Evolutionary conservation across 2,329 filamentous ascomycete genomes (phyloP).

Genomic region (Colletotrichum siamense): DNA sequence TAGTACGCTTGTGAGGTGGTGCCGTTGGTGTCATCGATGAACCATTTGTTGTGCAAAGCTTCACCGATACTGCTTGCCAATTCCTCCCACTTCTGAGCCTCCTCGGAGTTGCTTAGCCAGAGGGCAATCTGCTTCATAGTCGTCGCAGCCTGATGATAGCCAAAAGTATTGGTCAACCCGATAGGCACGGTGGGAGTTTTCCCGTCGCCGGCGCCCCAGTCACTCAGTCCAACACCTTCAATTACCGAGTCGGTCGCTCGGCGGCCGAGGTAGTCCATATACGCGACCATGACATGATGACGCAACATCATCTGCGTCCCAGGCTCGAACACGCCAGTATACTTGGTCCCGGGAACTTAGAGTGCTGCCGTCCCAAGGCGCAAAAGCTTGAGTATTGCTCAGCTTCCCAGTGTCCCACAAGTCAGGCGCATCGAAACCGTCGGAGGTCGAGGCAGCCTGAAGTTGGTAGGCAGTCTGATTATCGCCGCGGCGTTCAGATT

Average conservation of each 20-base stretch:
- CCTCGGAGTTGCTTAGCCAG: not conserved
- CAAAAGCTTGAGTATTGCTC: not conserved
- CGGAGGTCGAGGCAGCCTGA: not conserved
- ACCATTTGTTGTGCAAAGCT: constrained; percentile 12
- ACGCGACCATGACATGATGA: constrained; percentile 18
- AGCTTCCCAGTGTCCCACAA: constrained; percentile 10
- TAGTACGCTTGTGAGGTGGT: not conserved
- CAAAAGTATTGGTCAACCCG: constrained; percentile 6
- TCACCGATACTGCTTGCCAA: not conserved
- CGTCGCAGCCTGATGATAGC: constrained; percentile 1
- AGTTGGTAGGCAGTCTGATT: not conserved
- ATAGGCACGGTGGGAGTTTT: not conserved
- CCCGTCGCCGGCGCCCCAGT: constrained; percentile 4
- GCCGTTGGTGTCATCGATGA: not conserved
- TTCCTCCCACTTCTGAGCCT: not conserved
- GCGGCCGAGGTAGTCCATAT: constrained; percentile 12
- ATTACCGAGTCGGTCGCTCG: constrained; percentile 1
- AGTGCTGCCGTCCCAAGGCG: not conserved
- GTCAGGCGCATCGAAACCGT: not conserved
- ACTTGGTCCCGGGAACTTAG: not conserved
- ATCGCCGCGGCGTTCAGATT: not conserved
- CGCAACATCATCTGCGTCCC: not conserved
- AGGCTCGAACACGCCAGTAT: constrained; percentile 16
- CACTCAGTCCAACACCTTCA: constrained; percentile 16
- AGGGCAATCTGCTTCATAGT: not conserved